Conservation (phyloP, 495 filamentous ascomycete genomes). For the Xylaria longipes region DNA sequence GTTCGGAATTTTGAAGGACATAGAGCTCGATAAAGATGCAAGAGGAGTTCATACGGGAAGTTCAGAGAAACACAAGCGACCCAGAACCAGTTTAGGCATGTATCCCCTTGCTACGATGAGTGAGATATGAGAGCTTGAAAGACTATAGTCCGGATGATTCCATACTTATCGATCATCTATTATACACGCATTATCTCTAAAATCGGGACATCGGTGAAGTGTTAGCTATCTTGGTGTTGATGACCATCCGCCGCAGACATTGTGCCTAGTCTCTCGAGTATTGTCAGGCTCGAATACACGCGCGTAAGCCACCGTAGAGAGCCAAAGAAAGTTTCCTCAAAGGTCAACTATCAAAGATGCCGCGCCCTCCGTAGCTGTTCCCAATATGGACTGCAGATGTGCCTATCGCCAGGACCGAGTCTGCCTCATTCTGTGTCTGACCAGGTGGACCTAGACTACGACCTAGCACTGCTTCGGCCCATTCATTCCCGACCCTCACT, state of each 20-base stretch:
- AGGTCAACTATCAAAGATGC: conserved; percentile 22
- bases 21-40: not conserved
- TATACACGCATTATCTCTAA: not conserved
- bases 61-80: not conserved
- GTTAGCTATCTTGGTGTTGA: too few relatives aligned
- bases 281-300: too few relatives aligned
- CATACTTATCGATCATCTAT: not conserved
- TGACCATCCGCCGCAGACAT: too few relatives aligned
- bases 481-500: conserved; percentile 14
- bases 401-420: not conserved
- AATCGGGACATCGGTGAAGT: too few relatives aligned
- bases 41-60: not conserved
- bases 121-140: not conserved
- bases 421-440: conserved; percentile 11
- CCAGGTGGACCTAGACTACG: not conserved
- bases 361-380: conserved; percentile 17
- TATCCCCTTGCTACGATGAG: not conserved
- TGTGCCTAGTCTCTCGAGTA: too few relatives aligned
- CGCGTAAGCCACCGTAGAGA: too few relatives aligned
- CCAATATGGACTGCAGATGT: conserved; percentile 8
- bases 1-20: not conserved
- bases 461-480: not conserved
- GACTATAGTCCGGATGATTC: not conserved
- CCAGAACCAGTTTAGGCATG: not conserved
- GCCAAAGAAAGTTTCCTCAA: too few relatives aligned